Conservation (phyloP, 352 stramenopile species). For the Elongisporangium undulatum region DNA sequence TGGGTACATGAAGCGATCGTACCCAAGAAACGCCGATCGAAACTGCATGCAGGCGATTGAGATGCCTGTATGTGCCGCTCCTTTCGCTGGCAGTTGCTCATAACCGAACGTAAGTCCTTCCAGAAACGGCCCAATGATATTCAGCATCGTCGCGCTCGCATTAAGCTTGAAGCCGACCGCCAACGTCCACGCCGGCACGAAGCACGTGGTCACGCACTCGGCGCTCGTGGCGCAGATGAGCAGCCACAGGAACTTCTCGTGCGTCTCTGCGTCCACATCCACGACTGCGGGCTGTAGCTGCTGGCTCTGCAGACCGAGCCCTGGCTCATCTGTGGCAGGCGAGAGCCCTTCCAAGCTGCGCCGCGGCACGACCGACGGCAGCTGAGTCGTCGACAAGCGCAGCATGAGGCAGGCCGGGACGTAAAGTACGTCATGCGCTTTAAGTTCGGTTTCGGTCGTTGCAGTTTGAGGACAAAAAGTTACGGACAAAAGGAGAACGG, state of each 20-base stretch:
- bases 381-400: constrained; percentile 10
- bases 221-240: constrained; percentile 60
- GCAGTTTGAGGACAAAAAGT: background rate
- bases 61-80: constrained; percentile 1
- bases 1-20: constrained; percentile 3
- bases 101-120: constrained; percentile 68
- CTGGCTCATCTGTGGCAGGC: constrained; percentile 1
- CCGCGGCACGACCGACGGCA: background rate
- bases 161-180: constrained; percentile 34
- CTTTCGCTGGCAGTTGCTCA: constrained; percentile 30
- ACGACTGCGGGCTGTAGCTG: background rate
- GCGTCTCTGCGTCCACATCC: constrained; percentile 7
- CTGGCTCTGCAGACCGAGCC: background rate
- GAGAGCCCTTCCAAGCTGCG: background rate
- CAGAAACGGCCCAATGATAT: constrained; percentile 70
- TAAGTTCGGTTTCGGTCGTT: background rate
- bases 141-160: constrained; percentile 63
- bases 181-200: constrained; percentile 47
- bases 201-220: constrained; percentile 81
- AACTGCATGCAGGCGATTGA: constrained; percentile 60
- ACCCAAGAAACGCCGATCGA: constrained; percentile 75
- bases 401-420: constrained; percentile 13
- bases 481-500: background rate
- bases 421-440: background rate
- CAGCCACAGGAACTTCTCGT: constrained; percentile 64